A percentile compares a stretch with the other conserved stretches of the same genome.
phyloP scores from a whole-genome alignment of 2,329 filamentous ascomycete genomes.

The Aspergillus transmontanensis region DNA sequence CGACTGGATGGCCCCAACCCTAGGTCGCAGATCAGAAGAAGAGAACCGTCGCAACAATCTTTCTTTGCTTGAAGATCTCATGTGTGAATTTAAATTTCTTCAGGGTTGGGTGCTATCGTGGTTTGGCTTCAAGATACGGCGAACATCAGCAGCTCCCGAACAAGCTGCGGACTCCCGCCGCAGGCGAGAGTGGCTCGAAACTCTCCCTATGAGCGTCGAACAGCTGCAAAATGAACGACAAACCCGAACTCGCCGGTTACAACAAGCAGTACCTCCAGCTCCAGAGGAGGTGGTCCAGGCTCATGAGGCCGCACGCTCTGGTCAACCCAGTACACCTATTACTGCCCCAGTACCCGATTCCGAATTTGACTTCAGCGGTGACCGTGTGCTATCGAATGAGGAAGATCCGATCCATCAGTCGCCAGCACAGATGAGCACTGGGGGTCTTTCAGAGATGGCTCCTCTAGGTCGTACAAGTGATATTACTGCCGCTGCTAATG shows the following conservation, averaged over 20 bases:
- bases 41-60: slow-evolving; percentile 41
- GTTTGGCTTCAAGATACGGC: slow-evolving; percentile 28
- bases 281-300: slow-evolving; percentile 21
- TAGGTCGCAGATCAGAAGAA: slow-evolving; percentile 44
- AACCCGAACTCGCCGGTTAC: slow-evolving; percentile 17
- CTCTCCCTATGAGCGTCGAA: slow-evolving; percentile 33
- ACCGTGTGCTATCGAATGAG: slow-evolving; percentile 32
- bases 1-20: slow-evolving; percentile 45
- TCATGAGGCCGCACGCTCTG: slow-evolving; percentile 11
- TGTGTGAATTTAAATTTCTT: slow-evolving; percentile 37
- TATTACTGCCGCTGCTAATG: slow-evolving; percentile 16
- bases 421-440: slow-evolving; percentile 39
- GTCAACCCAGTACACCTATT: slow-evolving; percentile 10
- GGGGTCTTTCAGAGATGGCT: slow-evolving; percentile 32
- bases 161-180: slow-evolving; percentile 17
- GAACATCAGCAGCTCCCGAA: slow-evolving; percentile 19
- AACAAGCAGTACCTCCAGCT: slow-evolving; percentile 16
- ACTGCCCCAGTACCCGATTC: slow-evolving; percentile 18
- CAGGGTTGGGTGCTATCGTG: slow-evolving; percentile 35
- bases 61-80: slow-evolving; percentile 39
- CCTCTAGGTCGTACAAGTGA: slow-evolving; percentile 27
- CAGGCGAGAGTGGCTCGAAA: slow-evolving; percentile 30
- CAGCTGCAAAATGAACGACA: slow-evolving; percentile 34
- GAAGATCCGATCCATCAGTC: slow-evolving; percentile 43
- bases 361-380: slow-evolving; percentile 21